Evolutionary conservation across 495 filamentous ascomycete genomes (phyloP), one percentile per base, ranked within the genome.

Genomic region (Trichoderma gamsii): DNA sequence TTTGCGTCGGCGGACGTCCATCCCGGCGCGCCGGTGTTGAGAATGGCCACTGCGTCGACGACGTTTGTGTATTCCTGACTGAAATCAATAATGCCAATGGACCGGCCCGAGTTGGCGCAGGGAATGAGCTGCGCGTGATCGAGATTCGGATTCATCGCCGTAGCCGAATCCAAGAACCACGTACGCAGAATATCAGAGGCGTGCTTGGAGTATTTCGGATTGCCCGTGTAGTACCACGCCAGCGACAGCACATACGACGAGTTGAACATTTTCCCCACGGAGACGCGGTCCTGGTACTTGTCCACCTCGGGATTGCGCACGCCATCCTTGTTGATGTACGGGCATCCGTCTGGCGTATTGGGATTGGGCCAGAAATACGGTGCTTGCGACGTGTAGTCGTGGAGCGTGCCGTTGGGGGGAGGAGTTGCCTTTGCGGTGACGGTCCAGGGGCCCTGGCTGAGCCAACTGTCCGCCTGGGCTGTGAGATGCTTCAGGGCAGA

Each of bases 211-310:
- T 52, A 52, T 8, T 3, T 52, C 0, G 18, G 18, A 11, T 52
- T 23, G n/a, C 49, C 49, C 0, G 49, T 52, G 49, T 52, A 52
- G 7, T 52, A 52, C 49, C 49, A 52, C 18, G 49, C 49, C 49
- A 52, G 49, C 49, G 49, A 52, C 49, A 52, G n/a, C 3, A 52
- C 49, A n/a, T 52, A 52, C n/a, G 49, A 21, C 49, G 49, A 52
- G 49, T 52, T 52, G 49, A 52, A 52, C 49, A 52, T 52, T 18
- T 52, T 52, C 2, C 49, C 49, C 3, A 52, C 49, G 18, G 49
- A 52, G 1, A 52, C 49, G 18, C 49, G 18, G 49, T 52, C 49
- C 6, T 52, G 49, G 49, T 52, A 52, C n/a, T 52, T 18, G 49
- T 52, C 49, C 5, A 52, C 49, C 49, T 52, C 49, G 49, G 49